phyloP scores from a whole-genome alignment of 306 rosid genomes.

The Betula pendula region DNA sequence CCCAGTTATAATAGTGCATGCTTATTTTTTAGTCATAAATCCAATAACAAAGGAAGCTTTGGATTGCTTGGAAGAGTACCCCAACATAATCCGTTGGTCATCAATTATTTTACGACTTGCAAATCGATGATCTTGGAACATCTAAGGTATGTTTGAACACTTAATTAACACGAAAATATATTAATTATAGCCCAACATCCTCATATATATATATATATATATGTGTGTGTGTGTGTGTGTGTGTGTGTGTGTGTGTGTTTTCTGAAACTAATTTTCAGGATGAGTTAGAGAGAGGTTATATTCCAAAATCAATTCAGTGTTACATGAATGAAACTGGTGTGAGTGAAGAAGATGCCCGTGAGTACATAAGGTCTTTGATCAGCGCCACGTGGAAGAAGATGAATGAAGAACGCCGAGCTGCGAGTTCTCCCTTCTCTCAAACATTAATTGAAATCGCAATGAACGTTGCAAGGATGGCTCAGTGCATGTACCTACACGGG shows the following conservation, averaged over 20 bases:
- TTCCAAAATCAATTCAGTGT: conserved; percentile 19
- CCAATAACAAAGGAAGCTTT: conserved; percentile 3
- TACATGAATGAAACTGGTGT: conserved; percentile 28
- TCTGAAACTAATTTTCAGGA: background rate
- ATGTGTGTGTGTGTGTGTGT: too few relatives aligned
- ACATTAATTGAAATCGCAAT: background rate
- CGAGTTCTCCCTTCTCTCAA: background rate
- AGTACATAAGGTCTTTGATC: conserved; percentile 3
- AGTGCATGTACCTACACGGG: conserved; percentile 17
- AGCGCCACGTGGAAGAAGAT: conserved; percentile 21
- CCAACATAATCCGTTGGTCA: background rate
- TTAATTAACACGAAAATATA: background rate
- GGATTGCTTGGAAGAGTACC: background rate
- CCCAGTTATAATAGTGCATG: conserved; percentile 7
- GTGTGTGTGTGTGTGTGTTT: background rate
- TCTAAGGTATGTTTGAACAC: background rate
- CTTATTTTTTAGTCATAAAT: background rate
- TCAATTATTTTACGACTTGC: conserved; percentile 17
- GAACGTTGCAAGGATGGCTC: conserved; percentile 15
- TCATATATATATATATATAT: too few relatives aligned
- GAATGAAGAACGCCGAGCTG: conserved; percentile 5
- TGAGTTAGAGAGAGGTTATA: conserved; percentile 21
- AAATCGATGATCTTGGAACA: conserved; percentile 27
- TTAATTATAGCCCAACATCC: background rate
- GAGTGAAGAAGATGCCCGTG: conserved; percentile 7